Evolutionary conservation across 768 basidiomycete genomes (phyloP), one percentile per base, ranked within the genome.

Genomic region (Phallus indusiatus): DNA sequence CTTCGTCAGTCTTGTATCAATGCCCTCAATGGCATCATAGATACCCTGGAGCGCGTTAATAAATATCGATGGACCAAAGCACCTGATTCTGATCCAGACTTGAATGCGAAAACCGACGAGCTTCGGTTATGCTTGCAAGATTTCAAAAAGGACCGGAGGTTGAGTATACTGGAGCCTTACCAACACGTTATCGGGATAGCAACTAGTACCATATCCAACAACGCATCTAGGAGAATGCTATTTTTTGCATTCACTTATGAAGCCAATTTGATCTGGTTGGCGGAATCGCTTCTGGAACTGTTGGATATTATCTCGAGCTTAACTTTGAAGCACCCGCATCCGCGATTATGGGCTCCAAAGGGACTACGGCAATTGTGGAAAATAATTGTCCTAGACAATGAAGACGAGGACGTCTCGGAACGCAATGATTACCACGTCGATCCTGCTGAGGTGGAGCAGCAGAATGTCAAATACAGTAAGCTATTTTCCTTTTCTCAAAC

Each of bases 161-260:
- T 71, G 37, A 62, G 65, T 47, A 56, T 83, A 12, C 63, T 79
- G 10, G 71, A 72, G 52, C 80, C 81, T 0, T 82, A 77, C 66
- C 62, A 67, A 47, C 60, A 67, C 0, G 64, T 75, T 36, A 71
- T 81, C 54, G 33, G 60, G 33, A 60, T 70, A 46, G 55, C 56
- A 7, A 42, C 61, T 2, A 46, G 60, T 7, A 42, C 57, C 53
- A 53, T 50, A 14, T 34, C 55, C 34, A 47, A 35, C 42, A 56
- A 57, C 48, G 53, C 69, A 11, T 74, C 75, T 9, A 66, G 73
- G 42, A 69, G 73, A 18, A 70, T 74, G n/a, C 72, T 84, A 11
- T 78, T 79, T 66, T 60, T 78, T 33, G 72, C 78, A 52, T 78
- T 78, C 66, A 78, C 80, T 22, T 80, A 81, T 62, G 73, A 75